A percentile compares a stretch with the other conserved stretches of the same genome.
Conservation (phyloP, 495 filamentous ascomycete species). For the Xylaria intraflava region DNA sequence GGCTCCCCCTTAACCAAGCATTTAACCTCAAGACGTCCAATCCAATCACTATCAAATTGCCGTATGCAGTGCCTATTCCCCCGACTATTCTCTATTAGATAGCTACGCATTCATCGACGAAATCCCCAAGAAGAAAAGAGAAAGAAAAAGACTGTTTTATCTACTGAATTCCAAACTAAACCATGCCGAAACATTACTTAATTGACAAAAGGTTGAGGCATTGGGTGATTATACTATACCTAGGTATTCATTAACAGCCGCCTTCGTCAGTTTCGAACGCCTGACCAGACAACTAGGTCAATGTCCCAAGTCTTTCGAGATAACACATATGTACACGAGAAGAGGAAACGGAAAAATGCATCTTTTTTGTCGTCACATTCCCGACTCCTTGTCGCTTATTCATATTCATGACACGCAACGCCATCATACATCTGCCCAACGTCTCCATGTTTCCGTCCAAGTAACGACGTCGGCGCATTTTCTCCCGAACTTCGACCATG, state of each 20-base stretch:
- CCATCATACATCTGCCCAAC: background rate
- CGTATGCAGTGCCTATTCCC: too few species aligned
- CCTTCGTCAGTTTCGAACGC: background rate
- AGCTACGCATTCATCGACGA: too few species aligned
- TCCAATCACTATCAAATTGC: background rate
- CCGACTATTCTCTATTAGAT: too few species aligned
- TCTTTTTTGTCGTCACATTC: slow-evolving; percentile 8
- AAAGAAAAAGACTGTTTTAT: too few species aligned
- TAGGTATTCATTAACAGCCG: background rate
- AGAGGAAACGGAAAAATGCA: too few species aligned
- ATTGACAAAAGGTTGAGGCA: background rate
- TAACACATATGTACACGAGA: slow-evolving; percentile 30
- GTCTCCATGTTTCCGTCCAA: background rate
- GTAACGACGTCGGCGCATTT: background rate
- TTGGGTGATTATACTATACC: slow-evolving; percentile 2
- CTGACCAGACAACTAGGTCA: slow-evolving; percentile 7
- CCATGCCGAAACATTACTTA: too few species aligned
- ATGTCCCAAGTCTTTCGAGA: slow-evolving; percentile 19
- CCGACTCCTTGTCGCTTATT: background rate
- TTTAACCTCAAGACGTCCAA: background rate
- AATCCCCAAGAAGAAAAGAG: too few species aligned
- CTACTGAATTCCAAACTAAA: too few species aligned
- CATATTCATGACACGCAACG: slow-evolving; percentile 2
- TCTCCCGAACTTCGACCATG: background rate
- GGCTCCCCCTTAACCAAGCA: background rate